A percentile compares a stretch with the other conserved stretches of the same genome.
Evolutionary conservation across 257 asterid species (phyloP).

Genomic region (Solanum infundibuliforme): DNA sequence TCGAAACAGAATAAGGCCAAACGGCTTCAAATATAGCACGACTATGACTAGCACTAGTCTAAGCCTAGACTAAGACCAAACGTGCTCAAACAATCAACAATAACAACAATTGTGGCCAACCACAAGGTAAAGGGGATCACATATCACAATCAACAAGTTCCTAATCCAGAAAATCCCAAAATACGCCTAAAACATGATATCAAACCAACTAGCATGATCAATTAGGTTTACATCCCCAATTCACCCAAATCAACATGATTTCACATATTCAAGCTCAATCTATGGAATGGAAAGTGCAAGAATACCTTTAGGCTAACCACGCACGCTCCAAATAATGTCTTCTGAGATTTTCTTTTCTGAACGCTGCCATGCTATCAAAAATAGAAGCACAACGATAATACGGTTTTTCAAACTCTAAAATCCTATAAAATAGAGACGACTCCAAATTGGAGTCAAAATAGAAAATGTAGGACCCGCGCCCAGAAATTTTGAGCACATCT

Average conservation of each 20-base stretch:
- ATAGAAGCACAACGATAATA: background rate
- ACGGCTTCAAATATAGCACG: no score
- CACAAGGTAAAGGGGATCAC: background rate
- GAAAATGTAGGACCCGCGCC: background rate
- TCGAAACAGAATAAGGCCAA: background rate
- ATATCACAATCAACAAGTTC: background rate
- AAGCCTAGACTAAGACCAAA: background rate
- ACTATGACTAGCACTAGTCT: background rate
- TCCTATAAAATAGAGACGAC: no score
- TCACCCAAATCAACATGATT: no score
- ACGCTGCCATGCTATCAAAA: background rate
- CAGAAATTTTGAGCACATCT: no score
- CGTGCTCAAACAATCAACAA: no score
- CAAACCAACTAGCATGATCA: background rate
- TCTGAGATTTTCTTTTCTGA: no score
- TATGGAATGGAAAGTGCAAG: background rate
- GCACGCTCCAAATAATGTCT: background rate
- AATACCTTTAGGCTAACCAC: background rate
- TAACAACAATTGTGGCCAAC: background rate
- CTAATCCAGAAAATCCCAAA: background rate
- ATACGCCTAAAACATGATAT: background rate
- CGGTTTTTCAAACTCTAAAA: background rate
- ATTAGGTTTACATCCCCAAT: background rate
- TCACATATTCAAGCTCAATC: background rate
- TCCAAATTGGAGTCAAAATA: background rate